Evolutionary conservation across 1,284 basidiomycete species (phyloP).

Genomic region (Cryptococcus sp.): DNA sequence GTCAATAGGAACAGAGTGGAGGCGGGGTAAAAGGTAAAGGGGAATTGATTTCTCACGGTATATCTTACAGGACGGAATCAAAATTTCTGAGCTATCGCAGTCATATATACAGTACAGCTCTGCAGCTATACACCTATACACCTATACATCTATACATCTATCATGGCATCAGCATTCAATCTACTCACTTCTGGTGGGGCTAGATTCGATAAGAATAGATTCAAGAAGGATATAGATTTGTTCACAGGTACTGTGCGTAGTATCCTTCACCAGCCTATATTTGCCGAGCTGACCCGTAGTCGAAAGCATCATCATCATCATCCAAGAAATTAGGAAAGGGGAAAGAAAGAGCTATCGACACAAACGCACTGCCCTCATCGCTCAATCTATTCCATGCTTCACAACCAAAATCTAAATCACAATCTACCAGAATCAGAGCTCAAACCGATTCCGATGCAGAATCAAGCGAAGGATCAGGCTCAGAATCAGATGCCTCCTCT

Average conservation of each 20-base stretch:
- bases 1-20: no score
- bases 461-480: slow-evolving; percentile 18
- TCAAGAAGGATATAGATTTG: slow-evolving; percentile 65
- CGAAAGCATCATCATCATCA: slow-evolving; percentile 13
- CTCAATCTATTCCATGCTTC: slow-evolving; percentile 69
- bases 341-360: slow-evolving; percentile 13
- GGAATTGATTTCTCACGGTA: no score
- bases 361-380: slow-evolving; percentile 59
- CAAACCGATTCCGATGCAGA: slow-evolving; percentile 20
- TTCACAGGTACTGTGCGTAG: slow-evolving; percentile 52
- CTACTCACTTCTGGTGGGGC: slow-evolving; percentile 70
- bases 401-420: slow-evolving; percentile 50
- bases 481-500: slow-evolving; percentile 9
- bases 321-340: slow-evolving; percentile 45
- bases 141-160: no score
- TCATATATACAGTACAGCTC: no score
- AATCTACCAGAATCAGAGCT: no score
- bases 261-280: neutral
- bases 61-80: no score
- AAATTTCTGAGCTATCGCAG: no score
- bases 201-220: slow-evolving; percentile 72
- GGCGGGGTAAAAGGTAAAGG: no score
- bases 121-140: no score
- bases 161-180: slow-evolving; percentile 59
- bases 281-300: neutral